phyloP scores from a whole-genome alignment of 495 filamentous ascomycete species.

The Aspergillus heteromorphus region DNA sequence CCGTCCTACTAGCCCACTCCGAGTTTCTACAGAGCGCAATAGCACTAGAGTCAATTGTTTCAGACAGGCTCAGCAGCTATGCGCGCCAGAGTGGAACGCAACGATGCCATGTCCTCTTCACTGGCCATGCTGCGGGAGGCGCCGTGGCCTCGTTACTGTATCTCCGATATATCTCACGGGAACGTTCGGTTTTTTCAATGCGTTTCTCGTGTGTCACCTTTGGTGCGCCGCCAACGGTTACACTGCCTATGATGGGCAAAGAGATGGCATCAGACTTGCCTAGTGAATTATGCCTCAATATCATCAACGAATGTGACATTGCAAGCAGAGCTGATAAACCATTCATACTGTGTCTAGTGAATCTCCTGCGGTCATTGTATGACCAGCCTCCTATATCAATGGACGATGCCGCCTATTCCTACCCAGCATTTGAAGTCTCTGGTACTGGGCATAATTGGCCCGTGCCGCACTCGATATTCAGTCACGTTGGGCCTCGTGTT shows the following conservation, averaged over 20 bases:
- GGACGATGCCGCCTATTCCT: too few species aligned
- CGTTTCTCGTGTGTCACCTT: constrained; percentile 2
- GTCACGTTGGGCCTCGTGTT: neutral
- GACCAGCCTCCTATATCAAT: too few species aligned
- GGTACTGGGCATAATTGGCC: neutral
- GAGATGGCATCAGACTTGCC: neutral
- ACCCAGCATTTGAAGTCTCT: neutral
- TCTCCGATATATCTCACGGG: neutral
- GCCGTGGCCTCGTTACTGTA: constrained; percentile 7
- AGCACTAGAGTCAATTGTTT: neutral
- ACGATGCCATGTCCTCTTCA: constrained; percentile 2
- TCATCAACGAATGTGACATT: too few species aligned
- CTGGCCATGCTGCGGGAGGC: constrained; percentile 1
- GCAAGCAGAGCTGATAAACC: too few species aligned
- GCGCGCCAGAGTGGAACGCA: neutral
- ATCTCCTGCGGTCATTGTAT: too few species aligned
- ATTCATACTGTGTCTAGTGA: too few species aligned
- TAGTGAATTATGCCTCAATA: neutral
- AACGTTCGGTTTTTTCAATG: neutral
- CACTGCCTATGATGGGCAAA: neutral
- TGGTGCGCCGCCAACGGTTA: neutral
- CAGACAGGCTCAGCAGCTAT: neutral
- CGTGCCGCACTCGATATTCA: neutral
- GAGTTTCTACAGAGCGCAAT: constrained; percentile 5
- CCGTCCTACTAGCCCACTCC: neutral